Evolutionary conservation across 768 basidiomycete genomes (phyloP), one percentile per base, ranked within the genome.

Genomic region (Panellus pusillus): DNA sequence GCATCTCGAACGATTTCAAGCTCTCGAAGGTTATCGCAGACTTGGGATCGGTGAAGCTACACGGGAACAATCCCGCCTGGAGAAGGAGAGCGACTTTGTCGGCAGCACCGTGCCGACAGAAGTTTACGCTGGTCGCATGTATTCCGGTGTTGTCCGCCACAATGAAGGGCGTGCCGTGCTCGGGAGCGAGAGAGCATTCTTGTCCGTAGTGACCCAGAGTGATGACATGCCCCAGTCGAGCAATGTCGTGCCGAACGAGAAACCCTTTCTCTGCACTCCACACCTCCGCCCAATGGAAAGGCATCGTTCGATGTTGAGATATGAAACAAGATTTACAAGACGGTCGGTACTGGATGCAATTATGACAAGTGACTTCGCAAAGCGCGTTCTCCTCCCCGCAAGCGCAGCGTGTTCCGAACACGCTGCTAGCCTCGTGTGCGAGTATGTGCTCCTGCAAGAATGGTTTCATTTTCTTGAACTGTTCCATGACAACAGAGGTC

Each of bases 1-100:
- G 47, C 7, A 55, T 39, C 9, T 50, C 37, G 27, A 55, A 55
- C 14, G 31, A 11, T 9, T 55, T 50, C 2, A 50, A 29, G 6
- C 17, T 17, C 4, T 50, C 32, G 31, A 55, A 50, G 2, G 47
- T 55, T 19, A 55, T 41, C 3, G 43, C 54, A 15, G 27, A 32
- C 15, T 17, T 12, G 19, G 44, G 37, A 2, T 40, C 31, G 0
- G 15, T 11, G 20, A 50, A 45, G 9, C 37, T 45, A n/a, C 48
- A 50, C 9, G 48, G 54, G 17, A 55, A 55, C 1, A 55, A 24
- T 8, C 44, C 47, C 3, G 48, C 48, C 5, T 46, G 6, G 6
- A 55, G 48, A 20, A 44, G 48, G 0, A n/a, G n/a, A n/a, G 13
- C 29, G 0, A 50, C 31, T 5, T 37, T n/a, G 40, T 50, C 39